These are phyloP conservation scores for Allomyces macrogynus DNA, from an alignment of 192 early-diverging fungal genomes.

Conservation along the genomic window DNA sequence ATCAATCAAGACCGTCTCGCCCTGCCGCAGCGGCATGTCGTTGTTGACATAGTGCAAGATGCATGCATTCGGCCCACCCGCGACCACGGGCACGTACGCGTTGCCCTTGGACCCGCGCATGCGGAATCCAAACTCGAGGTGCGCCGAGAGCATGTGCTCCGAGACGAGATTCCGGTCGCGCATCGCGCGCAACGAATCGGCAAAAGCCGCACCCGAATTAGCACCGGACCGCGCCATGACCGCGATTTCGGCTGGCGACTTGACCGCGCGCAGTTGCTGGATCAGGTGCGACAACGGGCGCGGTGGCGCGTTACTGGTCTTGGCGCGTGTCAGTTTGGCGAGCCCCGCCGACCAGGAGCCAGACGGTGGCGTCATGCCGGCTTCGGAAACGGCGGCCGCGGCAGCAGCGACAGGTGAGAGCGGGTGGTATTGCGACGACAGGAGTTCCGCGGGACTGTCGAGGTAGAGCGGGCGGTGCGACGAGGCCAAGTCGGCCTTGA, in stretches of 20 bases:
- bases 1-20: conserved; percentile 61
- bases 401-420: conserved; percentile 6
- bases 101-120: conserved; percentile 38
- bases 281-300: conserved; percentile 38
- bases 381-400: background rate
- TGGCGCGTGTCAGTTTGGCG: conserved; percentile 11
- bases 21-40: conserved; percentile 31
- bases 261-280: conserved; percentile 54
- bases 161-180: conserved; percentile 7
- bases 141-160: conserved; percentile 56
- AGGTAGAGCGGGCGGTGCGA: background rate
- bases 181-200: conserved; percentile 16
- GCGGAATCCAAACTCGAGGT: conserved; percentile 50
- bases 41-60: conserved; percentile 92
- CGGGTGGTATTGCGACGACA: conserved; percentile 3
- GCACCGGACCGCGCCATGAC: conserved; percentile 57
- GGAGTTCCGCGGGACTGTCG: background rate
- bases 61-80: conserved; percentile 71
- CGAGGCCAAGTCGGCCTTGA: background rate
- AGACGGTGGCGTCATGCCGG: background rate
- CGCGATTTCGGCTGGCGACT: conserved; percentile 54
- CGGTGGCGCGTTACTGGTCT: conserved; percentile 10
- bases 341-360: background rate
- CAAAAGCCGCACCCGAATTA: conserved; percentile 62
- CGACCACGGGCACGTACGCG: conserved; percentile 93